A percentile compares a stretch with the other conserved stretches of the same genome.
Conservation (phyloP, 495 filamentous ascomycete genomes). For the Pyrenopolyporus hunteri region DNA sequence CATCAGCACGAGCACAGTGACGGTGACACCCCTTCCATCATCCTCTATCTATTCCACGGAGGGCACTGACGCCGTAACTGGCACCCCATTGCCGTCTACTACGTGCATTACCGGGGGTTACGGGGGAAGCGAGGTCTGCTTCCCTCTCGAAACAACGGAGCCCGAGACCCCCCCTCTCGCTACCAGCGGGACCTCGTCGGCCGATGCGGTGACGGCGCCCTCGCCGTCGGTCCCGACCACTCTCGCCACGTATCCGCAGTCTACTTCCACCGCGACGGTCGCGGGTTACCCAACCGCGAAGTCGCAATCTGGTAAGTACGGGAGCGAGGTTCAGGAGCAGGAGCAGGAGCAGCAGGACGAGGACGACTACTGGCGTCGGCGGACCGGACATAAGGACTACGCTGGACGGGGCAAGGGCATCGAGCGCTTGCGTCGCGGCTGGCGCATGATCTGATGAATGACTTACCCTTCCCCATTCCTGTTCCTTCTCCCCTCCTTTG, state of each 20-base stretch:
- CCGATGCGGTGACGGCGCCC: conserved; percentile 15
- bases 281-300: conserved; percentile 15
- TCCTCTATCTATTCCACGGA: conserved; percentile 16
- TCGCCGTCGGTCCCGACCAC: conserved; percentile 19
- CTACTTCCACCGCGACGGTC: background rate
- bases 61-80: conserved; percentile 26
- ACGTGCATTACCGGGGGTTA: conserved; percentile 30
- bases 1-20: conserved; percentile 1
- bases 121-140: conserved; percentile 20
- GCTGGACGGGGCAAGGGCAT: background rate
- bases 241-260: conserved; percentile 7
- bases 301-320: background rate
- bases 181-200: background rate
- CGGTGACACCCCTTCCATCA: conserved; percentile 3
- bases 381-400: conserved; percentile 4
- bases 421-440: conserved; percentile 19
- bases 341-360: background rate
- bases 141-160: conserved; percentile 12
- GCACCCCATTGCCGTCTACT: conserved; percentile 4
- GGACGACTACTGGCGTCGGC: conserved; percentile 12
- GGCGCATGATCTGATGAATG: conserved; percentile 15
- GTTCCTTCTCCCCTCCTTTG: background rate
- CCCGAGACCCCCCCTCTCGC: background rate
- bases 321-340: background rate
- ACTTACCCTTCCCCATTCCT: background rate